phyloP scores from a whole-genome alignment of 129 eudicot species.

The Calendula officinalis region DNA sequence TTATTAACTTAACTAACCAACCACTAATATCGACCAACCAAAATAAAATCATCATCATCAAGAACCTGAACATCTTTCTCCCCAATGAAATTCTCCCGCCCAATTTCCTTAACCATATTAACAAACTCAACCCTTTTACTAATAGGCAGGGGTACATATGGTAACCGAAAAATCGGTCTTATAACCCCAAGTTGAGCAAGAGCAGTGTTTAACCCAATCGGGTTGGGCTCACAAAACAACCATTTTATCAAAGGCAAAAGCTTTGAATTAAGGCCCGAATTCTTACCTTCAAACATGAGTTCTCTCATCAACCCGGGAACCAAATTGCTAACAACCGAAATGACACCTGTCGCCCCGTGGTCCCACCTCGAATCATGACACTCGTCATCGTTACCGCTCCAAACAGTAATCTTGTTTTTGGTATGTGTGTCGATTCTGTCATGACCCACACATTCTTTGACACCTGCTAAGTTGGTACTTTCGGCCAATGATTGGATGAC shows the following conservation, averaged over 20 bases:
- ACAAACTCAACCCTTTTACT: constrained; percentile 61
- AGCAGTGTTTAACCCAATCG: constrained; percentile 71
- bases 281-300: constrained; percentile 69
- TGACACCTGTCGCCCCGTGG: constrained; percentile 59
- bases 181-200: constrained; percentile 75
- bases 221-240: constrained; percentile 75
- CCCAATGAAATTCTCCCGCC: constrained; percentile 62
- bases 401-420: constrained; percentile 41
- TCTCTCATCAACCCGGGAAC: constrained; percentile 62
- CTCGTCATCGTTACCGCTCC: constrained; percentile 80
- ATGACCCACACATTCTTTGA: constrained; percentile 61
- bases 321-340: constrained; percentile 71
- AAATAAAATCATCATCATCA: constrained; percentile 64
- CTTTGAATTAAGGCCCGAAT: constrained; percentile 41
- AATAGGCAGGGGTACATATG: constrained; percentile 63
- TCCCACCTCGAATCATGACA: constrained; percentile 77
- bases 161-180: constrained; percentile 66
- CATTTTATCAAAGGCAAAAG: constrained; percentile 58
- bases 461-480: constrained; percentile 52
- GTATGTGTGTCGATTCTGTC: constrained; percentile 47
- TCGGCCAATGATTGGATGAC: constrained; percentile 47
- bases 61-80: constrained; percentile 63
- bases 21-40: constrained; percentile 59
- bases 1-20: constrained; percentile 16
- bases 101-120: constrained; percentile 53